Evolutionary conservation across 2,329 filamentous ascomycete species (phyloP), one percentile per base, ranked within the genome.

Genomic region (Juglanconis sp.): DNA sequence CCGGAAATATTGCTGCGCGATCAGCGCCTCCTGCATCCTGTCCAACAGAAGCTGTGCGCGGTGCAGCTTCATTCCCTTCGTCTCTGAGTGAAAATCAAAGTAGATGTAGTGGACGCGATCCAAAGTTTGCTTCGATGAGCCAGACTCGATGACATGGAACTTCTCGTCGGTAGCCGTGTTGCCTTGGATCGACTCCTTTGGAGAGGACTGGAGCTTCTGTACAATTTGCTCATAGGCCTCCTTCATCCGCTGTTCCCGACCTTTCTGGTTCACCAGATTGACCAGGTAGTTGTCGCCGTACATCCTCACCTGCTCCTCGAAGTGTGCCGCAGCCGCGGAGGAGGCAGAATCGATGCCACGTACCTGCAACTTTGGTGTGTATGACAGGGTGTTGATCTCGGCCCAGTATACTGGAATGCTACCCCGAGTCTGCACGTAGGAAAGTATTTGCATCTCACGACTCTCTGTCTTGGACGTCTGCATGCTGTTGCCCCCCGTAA

Each of bases 21-120:
- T 78, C 6, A 99, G 80, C 9, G 89, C 89, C 49, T 91, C 87
- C 55, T 87, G 85, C 56, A 99, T 81, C 70, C 89, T 88, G 67
- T 97, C 90, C 61, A 99, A 81, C 30, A 99, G 83, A 47, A 96
- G 81, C 73, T 94, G 88, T 0, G 94, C 93, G 53, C 93, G 91
- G 73, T 99, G 89, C 90, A 95, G 96, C 70, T 90, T 87, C 69
- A 97, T 82, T 42, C 94, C 94, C 76, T 97, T 97, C 53, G 96
- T 99, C 77, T 99, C 95, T 70, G 89, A 92, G 78, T 99, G 96
- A 74, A 96, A 99, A 77, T 99, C 95, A 72, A 99, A 99, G 79
- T 98, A 99, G 68, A 98, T 78, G 74, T 99, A 99, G 77, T 99
- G 94, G 49, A 99, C 79, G 49, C 88, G 88, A 73, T 97, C 93